Evolutionary conservation across 352 stramenopile genomes (phyloP).

Genomic region (Phytopythium sindhum): DNA sequence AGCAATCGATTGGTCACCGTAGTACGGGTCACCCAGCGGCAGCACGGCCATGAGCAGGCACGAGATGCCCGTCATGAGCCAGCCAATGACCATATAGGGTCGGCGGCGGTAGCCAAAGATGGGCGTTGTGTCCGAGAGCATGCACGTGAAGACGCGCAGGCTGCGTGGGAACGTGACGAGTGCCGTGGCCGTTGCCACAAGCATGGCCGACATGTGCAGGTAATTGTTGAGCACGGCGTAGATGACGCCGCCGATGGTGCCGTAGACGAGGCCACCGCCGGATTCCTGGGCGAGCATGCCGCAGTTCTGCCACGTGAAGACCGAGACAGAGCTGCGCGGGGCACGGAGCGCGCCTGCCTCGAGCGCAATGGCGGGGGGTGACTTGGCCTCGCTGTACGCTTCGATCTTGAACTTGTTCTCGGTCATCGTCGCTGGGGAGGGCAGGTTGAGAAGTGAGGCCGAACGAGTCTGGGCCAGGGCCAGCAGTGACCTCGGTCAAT

Average conservation of each 20-base stretch:
- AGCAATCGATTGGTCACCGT: constrained; percentile 28
- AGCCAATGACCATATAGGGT: constrained; percentile 79
- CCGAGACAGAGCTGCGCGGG: constrained; percentile 27
- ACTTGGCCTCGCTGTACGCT: constrained; percentile 27
- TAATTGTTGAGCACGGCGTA: constrained; percentile 66
- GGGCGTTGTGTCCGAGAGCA: constrained; percentile 73
- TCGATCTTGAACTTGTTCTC: constrained; percentile 26
- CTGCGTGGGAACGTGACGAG: constrained; percentile 49
- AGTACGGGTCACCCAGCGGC: constrained; percentile 49
- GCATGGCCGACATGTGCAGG: constrained; percentile 52
- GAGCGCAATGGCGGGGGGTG: constrained; percentile 17
- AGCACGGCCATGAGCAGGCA: constrained; percentile 48
- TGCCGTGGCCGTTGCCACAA: constrained; percentile 40
- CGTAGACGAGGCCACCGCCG: constrained; percentile 45
- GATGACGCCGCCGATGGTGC: constrained; percentile 37
- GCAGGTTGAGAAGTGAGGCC: not conserved
- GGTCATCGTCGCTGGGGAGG: constrained; percentile 3
- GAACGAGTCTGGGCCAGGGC: too few relatives aligned
- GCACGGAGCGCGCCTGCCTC: constrained; percentile 33
- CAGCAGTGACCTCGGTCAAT: too few relatives aligned
- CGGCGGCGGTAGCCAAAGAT: constrained; percentile 79
- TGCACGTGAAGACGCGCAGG: constrained; percentile 60
- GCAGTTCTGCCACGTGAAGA: constrained; percentile 42
- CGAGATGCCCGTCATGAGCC: constrained; percentile 31
- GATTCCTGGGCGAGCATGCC: constrained; percentile 44